Conservation (phyloP, 2,329 filamentous ascomycete genomes). For the Sphaerulina musiva region DNA sequence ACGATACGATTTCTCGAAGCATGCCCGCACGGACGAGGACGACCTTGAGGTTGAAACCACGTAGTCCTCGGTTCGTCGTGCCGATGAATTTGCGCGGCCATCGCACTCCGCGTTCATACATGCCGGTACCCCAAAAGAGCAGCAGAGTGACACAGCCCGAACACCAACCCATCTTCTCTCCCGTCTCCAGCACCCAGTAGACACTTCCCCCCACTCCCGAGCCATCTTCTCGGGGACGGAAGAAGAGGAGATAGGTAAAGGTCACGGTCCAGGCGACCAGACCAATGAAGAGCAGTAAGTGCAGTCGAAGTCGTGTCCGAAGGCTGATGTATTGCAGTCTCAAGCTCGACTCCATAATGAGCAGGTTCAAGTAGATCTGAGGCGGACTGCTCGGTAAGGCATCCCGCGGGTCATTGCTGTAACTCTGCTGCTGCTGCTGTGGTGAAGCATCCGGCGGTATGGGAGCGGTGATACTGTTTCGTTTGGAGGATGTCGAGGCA, state of each 20-base stretch:
- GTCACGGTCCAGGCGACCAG: conserved; percentile 73
- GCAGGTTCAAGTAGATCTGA: conserved; percentile 95
- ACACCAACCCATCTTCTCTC: conserved; percentile 85
- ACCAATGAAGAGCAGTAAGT: conserved; percentile 83
- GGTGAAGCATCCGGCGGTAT: conserved; percentile 28
- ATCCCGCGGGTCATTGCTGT: conserved; percentile 62
- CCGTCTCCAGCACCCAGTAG: conserved; percentile 91
- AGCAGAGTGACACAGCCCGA: conserved; percentile 81
- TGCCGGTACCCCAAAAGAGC: conserved; percentile 87
- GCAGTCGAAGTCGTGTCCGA: conserved; percentile 78
- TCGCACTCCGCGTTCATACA: conserved; percentile 90
- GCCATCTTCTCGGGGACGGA: conserved; percentile 93
- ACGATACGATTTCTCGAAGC: conserved; percentile 68
- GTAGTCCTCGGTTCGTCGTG: conserved; percentile 80
- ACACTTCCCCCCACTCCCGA: conserved; percentile 84
- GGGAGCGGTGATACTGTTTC: conserved; percentile 41
- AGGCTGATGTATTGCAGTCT: conserved; percentile 89
- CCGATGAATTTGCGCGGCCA: conserved; percentile 91
- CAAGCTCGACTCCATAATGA: conserved; percentile 91
- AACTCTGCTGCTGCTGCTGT: neutral
- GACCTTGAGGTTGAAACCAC: conserved; percentile 93
- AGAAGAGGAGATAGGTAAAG: conserved; percentile 85
- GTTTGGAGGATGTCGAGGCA: conserved; percentile 26
- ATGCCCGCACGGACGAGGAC: conserved; percentile 78
- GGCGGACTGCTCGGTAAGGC: conserved; percentile 83